Conservation (phyloP, 1,284 basidiomycete species). For the Moesziomyces antarcticus region DNA sequence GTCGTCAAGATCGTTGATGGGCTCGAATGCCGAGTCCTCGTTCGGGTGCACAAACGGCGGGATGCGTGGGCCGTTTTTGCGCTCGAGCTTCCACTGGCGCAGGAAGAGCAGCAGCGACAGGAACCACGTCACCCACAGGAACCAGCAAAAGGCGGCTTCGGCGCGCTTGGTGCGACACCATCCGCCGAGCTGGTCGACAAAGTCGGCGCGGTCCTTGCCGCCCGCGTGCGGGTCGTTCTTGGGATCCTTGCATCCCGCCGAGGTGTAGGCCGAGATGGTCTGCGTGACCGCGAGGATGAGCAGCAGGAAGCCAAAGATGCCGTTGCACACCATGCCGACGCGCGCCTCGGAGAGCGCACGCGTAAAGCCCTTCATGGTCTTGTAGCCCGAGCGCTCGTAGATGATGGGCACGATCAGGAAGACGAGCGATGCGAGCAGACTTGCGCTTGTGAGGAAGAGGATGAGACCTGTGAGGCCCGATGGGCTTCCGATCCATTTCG, state of each 20-base stretch:
- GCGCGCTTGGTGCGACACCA: constrained; percentile 62
- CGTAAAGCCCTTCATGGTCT: constrained; percentile 33
- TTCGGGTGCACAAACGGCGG: constrained; percentile 60
- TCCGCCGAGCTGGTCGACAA: constrained; percentile 44
- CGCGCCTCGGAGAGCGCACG: constrained; percentile 54
- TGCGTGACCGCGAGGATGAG: constrained; percentile 55
- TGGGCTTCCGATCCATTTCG: constrained; percentile 53
- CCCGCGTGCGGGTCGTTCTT: constrained; percentile 54
- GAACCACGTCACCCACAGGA: constrained; percentile 52
- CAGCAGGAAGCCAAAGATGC: constrained; percentile 43
- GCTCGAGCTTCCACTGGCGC: constrained; percentile 54
- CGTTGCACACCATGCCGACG: constrained; percentile 56
- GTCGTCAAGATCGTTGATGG: constrained; percentile 53
- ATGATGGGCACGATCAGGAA: constrained; percentile 56
- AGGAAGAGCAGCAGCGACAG: constrained; percentile 55
- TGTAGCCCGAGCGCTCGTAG: constrained; percentile 45
- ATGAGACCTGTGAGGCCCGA: constrained; percentile 60
- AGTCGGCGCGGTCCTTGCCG: constrained; percentile 47
- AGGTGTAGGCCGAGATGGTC: constrained; percentile 59
- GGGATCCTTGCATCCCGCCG: constrained; percentile 57
- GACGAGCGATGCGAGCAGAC: constrained; percentile 40
- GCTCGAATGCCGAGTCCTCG: constrained; percentile 60
- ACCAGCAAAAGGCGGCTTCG: constrained; percentile 60
- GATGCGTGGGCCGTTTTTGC: constrained; percentile 63
- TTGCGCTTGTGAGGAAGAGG: constrained; percentile 46